These are phyloP conservation scores for Capronia americana DNA, from an alignment of 2,329 filamentous ascomycete genomes.

Conservation along the genomic window DNA sequence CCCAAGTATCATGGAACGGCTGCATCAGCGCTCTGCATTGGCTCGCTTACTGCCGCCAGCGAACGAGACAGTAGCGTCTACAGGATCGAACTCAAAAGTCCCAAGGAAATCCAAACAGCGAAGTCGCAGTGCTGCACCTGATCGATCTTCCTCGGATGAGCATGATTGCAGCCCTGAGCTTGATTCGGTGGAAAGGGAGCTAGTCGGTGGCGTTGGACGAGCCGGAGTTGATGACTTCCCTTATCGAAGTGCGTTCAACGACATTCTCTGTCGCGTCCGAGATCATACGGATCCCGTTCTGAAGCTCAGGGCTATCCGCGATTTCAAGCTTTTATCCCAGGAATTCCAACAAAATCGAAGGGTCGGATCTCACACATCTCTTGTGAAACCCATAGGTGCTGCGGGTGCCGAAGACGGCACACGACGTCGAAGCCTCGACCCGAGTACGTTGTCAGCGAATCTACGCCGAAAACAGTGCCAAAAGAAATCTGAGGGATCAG, in stretches of 20 bases:
- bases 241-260: slow-evolving; percentile 31
- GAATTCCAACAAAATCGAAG: slow-evolving; percentile 50
- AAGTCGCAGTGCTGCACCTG: slow-evolving; percentile 26
- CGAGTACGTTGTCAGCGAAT: slow-evolving; percentile 22
- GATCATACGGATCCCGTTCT: slow-evolving; percentile 85
- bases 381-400: background rate
- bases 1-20: slow-evolving; percentile 60
- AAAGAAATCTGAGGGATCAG: slow-evolving; percentile 25
- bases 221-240: slow-evolving; percentile 16
- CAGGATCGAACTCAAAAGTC: slow-evolving; percentile 3
- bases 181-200: slow-evolving; percentile 10
- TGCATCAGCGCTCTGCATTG: slow-evolving; percentile 41
- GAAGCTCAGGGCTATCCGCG: slow-evolving; percentile 82
- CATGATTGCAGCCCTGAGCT: background rate
- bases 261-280: slow-evolving; percentile 82
- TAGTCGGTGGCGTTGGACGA: background rate
- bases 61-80: background rate
- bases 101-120: slow-evolving; percentile 10
- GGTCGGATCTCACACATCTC: background rate
- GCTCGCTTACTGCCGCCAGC: slow-evolving; percentile 43
- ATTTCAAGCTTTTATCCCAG: slow-evolving; percentile 81
- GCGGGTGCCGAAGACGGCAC: background rate
- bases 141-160: background rate
- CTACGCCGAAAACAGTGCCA: slow-evolving; percentile 18
- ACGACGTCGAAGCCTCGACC: slow-evolving; percentile 37